These are phyloP conservation scores for Candida bentonensis DNA, from an alignment of 805 yeast genomes.

Conservation along the genomic window DNA sequence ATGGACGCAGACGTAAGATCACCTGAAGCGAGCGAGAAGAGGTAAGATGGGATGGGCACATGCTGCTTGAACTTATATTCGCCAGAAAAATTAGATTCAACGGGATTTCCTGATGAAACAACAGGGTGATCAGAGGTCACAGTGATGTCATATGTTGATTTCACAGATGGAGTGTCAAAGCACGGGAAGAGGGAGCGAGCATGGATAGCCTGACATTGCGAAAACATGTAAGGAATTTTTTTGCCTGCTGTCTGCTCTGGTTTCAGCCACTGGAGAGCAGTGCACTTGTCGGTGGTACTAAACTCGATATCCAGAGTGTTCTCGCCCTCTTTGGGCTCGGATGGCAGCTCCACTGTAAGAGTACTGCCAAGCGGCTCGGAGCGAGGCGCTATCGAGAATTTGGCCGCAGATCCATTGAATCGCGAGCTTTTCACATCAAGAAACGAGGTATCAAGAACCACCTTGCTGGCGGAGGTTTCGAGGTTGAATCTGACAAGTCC, in stretches of 20 bases:
- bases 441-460: constrained; percentile 60
- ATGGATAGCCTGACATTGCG: constrained; percentile 87
- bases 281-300: constrained; percentile 58
- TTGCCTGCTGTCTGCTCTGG: constrained; percentile 63
- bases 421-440: constrained; percentile 32
- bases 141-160: constrained; percentile 45
- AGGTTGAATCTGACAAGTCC: constrained; percentile 46
- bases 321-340: constrained; percentile 5
- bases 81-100: constrained; percentile 9
- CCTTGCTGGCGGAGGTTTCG: constrained; percentile 18
- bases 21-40: constrained; percentile 78
- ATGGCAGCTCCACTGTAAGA: constrained; percentile 19
- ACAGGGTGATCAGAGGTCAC: constrained; percentile 55
- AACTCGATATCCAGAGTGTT: constrained; percentile 29
- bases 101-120: constrained; percentile 57
- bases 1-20: constrained; percentile 50
- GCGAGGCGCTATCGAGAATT: constrained; percentile 20
- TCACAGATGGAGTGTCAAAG: constrained; percentile 81
- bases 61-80: constrained; percentile 49
- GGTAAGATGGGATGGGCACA: constrained; percentile 74
- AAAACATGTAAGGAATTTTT: constrained; percentile 56
- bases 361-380: constrained; percentile 31
- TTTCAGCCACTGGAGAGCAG: constrained; percentile 79
- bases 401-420: constrained; percentile 27
- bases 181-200: constrained; percentile 81